Conservation (phyloP, 306 rosid genomes). For the Malus orientalis region DNA sequence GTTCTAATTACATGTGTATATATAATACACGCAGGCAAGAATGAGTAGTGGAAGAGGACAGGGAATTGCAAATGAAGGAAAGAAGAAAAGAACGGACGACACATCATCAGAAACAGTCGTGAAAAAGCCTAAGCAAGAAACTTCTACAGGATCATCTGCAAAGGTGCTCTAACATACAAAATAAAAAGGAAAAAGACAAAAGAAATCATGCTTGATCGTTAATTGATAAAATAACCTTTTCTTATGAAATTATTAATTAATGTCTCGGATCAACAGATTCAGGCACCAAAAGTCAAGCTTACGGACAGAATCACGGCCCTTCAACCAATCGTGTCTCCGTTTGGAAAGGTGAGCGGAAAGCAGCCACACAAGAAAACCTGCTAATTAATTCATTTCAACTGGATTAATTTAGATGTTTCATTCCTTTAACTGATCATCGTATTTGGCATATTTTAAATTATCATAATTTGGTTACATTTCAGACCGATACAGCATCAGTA, state of each 20-base stretch:
- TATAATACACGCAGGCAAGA: slow-evolving; percentile 34
- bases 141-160: slow-evolving; percentile 32
- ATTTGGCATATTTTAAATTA: not conserved
- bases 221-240: not conserved
- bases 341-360: slow-evolving; percentile 70
- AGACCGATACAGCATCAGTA: slow-evolving; percentile 97
- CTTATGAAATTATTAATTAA: not conserved
- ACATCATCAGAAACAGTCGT: slow-evolving; percentile 44
- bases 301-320: slow-evolving; percentile 79
- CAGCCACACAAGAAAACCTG: slow-evolving; percentile 7
- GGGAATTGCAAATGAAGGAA: slow-evolving; percentile 47
- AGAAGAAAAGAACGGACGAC: slow-evolving; percentile 84
- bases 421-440: not conserved
- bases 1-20: not conserved
- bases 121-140: slow-evolving; percentile 70
- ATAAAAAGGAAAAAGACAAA: not conserved
- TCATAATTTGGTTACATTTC: slow-evolving; percentile 16
- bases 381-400: not conserved
- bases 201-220: not conserved
- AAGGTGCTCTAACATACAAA: slow-evolving; percentile 42
- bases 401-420: not conserved
- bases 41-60: slow-evolving; percentile 41
- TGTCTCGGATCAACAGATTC: slow-evolving; percentile 32
- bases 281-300: slow-evolving; percentile 90
- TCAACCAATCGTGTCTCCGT: slow-evolving; percentile 98